Evolutionary conservation across 371 early-diverging fungal species (phyloP).

Genomic region (Blakeslea trispora): DNA sequence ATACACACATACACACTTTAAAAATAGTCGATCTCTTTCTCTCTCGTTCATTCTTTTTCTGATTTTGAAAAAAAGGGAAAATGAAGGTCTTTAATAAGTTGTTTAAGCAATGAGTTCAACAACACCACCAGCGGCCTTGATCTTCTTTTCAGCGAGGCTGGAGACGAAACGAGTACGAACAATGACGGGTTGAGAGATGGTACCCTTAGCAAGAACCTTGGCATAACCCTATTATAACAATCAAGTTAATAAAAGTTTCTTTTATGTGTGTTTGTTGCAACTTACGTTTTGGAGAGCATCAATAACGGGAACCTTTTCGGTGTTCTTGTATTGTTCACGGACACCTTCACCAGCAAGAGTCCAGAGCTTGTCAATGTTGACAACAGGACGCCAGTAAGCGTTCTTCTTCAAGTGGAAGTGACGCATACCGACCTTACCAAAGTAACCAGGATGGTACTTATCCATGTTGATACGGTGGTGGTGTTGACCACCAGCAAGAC

Average conservation of each 20-base stretch:
- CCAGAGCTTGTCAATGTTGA: constrained; percentile 97
- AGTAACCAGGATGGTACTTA: constrained; percentile 99
- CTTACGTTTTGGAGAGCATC: constrained; percentile 82
- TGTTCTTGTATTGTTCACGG: constrained; percentile 85
- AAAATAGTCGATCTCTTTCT: too few relatives aligned
- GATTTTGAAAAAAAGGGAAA: neutral
- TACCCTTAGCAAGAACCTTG: constrained; percentile 98
- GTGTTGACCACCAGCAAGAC: constrained; percentile 99
- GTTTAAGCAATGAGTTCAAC: constrained; percentile 57
- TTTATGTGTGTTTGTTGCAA: neutral
- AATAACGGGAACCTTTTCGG: constrained; percentile 92
- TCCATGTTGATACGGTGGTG: constrained; percentile 99
- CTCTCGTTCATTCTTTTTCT: too few relatives aligned
- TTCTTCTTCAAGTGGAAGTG: constrained; percentile 98
- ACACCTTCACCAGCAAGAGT: constrained; percentile 92
- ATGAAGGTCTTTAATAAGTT: neutral
- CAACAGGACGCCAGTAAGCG: constrained; percentile 82
- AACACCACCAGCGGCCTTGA: constrained; percentile 98
- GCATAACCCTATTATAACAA: constrained; percentile 78
- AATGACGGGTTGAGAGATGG: constrained; percentile 94
- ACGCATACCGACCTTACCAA: constrained; percentile 99
- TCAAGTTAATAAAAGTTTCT: neutral
- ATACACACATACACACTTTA: too few relatives aligned
- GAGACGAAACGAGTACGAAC: constrained; percentile 98
- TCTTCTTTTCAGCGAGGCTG: constrained; percentile 96